A percentile compares a stretch with the other conserved stretches of the same genome.
Evolutionary conservation across 768 basidiomycete genomes (phyloP).

Genomic region (Galerina marginata): DNA sequence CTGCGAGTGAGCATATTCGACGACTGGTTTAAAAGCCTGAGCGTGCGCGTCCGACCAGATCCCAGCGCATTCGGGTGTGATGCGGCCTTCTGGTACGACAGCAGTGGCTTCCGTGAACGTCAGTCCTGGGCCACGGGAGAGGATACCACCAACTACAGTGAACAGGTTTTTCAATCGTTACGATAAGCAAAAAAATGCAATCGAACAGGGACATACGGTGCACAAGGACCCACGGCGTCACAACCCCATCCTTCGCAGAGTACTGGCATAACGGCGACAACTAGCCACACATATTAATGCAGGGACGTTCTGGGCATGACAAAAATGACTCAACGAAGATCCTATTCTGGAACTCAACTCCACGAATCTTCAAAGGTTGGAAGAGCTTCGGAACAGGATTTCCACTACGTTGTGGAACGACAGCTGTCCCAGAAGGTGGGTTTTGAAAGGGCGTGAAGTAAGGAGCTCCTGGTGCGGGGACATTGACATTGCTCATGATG

Average conservation of each 20-base stretch:
- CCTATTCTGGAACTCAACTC: constrained; percentile 57
- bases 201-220: constrained; percentile 51
- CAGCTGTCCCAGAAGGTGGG: constrained; percentile 49
- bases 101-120: constrained; percentile 70
- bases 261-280: constrained; percentile 67
- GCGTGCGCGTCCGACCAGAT: constrained; percentile 60
- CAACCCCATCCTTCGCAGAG: constrained; percentile 56
- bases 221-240: constrained; percentile 62
- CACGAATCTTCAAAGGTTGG: constrained; percentile 59
- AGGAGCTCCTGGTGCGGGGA: constrained; percentile 44
- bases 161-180: constrained; percentile 2
- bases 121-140: constrained; percentile 56
- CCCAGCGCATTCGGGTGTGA: constrained; percentile 65
- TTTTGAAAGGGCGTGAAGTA: constrained; percentile 55
- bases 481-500: constrained; percentile 39
- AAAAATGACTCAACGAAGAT: constrained; percentile 48
- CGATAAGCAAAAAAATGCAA: constrained; percentile 26
- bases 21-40: constrained; percentile 46
- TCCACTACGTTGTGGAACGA: constrained; percentile 45
- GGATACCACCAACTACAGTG: constrained; percentile 52
- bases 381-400: constrained; percentile 42
- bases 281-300: constrained; percentile 24
- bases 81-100: constrained; percentile 58
- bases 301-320: neutral
- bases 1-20: constrained; percentile 76